phyloP scores from a whole-genome alignment of 2,329 filamentous ascomycete species.

The Lachnellula arida region DNA sequence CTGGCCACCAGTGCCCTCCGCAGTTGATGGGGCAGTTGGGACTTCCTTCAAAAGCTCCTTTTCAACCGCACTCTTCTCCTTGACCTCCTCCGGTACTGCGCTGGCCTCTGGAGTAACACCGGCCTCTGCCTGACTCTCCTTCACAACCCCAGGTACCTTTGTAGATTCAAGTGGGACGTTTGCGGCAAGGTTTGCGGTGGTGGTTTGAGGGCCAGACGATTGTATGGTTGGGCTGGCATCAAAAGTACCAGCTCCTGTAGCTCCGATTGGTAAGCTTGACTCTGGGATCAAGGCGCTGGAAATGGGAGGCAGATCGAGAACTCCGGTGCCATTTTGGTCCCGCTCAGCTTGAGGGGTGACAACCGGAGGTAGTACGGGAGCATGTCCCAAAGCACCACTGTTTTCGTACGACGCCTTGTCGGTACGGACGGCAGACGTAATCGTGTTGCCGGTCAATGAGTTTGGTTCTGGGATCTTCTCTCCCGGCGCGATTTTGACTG shows the following conservation, averaged over 20 bases:
- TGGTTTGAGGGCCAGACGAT: constrained; percentile 45
- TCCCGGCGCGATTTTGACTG: constrained; percentile 72
- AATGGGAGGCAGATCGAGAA: constrained; percentile 50
- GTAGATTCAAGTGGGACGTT: constrained; percentile 39
- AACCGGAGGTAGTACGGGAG: constrained; percentile 32
- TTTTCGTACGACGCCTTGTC: constrained; percentile 87
- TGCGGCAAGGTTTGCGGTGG: constrained; percentile 38
- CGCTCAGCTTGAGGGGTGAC: constrained; percentile 38
- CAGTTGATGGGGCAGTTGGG: constrained; percentile 52
- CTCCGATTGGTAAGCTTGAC: constrained; percentile 67
- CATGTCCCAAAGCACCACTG: constrained; percentile 52
- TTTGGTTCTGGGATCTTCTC: constrained; percentile 70
- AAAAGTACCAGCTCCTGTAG: constrained; percentile 42
- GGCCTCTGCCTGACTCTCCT: constrained; percentile 66
- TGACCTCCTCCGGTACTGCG: constrained; percentile 58
- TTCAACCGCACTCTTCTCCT: constrained; percentile 68
- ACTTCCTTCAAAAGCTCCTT: constrained; percentile 66
- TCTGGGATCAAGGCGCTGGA: constrained; percentile 70
- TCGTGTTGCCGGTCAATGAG: constrained; percentile 61
- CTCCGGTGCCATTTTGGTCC: constrained; percentile 31
- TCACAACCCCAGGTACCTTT: constrained; percentile 59
- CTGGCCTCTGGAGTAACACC: constrained; percentile 63
- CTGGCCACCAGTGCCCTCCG: constrained; percentile 50
- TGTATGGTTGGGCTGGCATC: constrained; percentile 46
- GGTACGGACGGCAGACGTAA: constrained; percentile 66